Percentiles rank a stretch among this genome's conserved stretches.
Evolutionary conservation across 305 asterid species (phyloP).

Genomic region (Galium porrigens): DNA sequence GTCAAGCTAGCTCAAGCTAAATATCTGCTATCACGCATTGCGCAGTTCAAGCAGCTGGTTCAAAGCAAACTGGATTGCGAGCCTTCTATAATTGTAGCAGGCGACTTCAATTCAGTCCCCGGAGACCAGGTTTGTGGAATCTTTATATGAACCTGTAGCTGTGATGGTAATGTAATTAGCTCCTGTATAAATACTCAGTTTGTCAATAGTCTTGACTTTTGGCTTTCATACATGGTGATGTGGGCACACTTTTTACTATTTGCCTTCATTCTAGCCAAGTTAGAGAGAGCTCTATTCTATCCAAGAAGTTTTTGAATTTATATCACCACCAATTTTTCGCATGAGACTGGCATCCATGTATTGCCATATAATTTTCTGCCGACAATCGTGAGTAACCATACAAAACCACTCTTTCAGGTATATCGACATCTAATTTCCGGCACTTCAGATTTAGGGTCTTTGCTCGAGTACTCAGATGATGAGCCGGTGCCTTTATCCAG

Average conservation of each 20-base stretch:
- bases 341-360: background rate
- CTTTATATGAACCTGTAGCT: background rate
- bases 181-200: background rate
- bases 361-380: background rate
- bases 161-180: background rate
- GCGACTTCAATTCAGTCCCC: conserved; percentile 81
- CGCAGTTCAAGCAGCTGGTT: conserved; percentile 41
- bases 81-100: conserved; percentile 53
- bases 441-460: conserved; percentile 20
- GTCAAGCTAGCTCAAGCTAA: conserved; percentile 79
- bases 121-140: conserved; percentile 48
- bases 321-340: background rate
- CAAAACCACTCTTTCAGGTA: conserved; percentile 36
- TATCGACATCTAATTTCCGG: conserved; percentile 51
- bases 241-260: background rate
- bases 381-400: background rate
- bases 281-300: background rate
- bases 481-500: conserved; percentile 47
- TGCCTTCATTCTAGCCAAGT: background rate
- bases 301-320: background rate
- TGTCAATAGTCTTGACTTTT: background rate
- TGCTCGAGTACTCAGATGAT: conserved; percentile 31
- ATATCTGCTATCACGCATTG: conserved; percentile 64
- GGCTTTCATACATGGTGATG: background rate
- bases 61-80: conserved; percentile 42